These are phyloP conservation scores for Penicillium expansum DNA, from an alignment of 2,329 filamentous ascomycete species.

Conservation along the genomic window DNA sequence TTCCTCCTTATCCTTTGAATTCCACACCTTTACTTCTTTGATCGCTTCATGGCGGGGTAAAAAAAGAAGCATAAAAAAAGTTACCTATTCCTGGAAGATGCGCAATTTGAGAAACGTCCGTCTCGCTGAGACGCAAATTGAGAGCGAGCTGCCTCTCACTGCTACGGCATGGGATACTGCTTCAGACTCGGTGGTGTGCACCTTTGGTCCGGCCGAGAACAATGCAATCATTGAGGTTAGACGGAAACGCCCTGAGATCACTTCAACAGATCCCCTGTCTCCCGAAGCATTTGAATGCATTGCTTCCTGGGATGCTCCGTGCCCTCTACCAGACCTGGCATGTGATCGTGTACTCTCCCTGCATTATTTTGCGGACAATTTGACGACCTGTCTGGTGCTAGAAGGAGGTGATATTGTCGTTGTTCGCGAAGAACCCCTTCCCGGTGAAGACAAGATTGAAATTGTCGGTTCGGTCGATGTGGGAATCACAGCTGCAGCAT, in stretches of 20 bases:
- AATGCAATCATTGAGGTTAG: slow-evolving; percentile 72
- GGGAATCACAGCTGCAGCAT: slow-evolving; percentile 82
- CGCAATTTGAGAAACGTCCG: slow-evolving; percentile 80
- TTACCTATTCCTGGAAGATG: slow-evolving; percentile 56
- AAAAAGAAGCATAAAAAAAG: slow-evolving; percentile 21
- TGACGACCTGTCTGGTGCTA: slow-evolving; percentile 76
- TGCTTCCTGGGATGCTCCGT: slow-evolving; percentile 85
- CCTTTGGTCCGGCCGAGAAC: slow-evolving; percentile 73
- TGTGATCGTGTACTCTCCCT: slow-evolving; percentile 74
- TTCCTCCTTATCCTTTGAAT: neutral
- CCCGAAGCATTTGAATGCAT: slow-evolving; percentile 52
- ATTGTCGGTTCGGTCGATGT: slow-evolving; percentile 93
- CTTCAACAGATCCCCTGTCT: slow-evolving; percentile 42
- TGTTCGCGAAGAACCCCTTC: slow-evolving; percentile 68
- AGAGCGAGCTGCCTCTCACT: slow-evolving; percentile 62
- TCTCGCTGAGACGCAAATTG: slow-evolving; percentile 63
- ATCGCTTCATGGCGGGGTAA: slow-evolving; percentile 39
- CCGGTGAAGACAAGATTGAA: slow-evolving; percentile 77
- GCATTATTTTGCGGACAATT: slow-evolving; percentile 80
- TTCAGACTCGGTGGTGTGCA: slow-evolving; percentile 74
- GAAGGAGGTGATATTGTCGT: slow-evolving; percentile 88
- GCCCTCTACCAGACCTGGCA: slow-evolving; percentile 69
- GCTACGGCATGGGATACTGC: slow-evolving; percentile 83
- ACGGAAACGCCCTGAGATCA: slow-evolving; percentile 42
- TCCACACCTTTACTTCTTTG: slow-evolving; percentile 9